phyloP scores from a whole-genome alignment of 2,329 filamentous ascomycete species.

The Verticillium alfalfae region DNA sequence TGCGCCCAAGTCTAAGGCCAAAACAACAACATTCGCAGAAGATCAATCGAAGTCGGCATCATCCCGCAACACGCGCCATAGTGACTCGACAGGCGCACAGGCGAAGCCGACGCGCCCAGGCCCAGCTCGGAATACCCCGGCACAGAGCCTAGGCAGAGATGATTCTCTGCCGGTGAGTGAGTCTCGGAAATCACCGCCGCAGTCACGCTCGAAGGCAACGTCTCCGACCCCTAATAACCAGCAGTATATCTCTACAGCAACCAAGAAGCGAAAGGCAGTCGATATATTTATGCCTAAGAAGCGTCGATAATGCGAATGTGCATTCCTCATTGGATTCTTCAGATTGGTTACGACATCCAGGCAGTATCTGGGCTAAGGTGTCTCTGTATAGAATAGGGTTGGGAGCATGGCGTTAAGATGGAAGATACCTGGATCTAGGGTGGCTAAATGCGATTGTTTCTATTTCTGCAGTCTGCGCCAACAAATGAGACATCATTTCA shows the following conservation, averaged over 20 bases:
- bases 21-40: background rate
- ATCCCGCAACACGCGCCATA: background rate
- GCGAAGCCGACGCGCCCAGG: background rate
- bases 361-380: background rate
- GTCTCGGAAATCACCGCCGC: background rate
- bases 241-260: background rate
- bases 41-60: background rate
- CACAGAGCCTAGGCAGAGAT: background rate
- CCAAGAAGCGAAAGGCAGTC: slow-evolving; percentile 36
- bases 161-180: background rate
- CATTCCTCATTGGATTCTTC: background rate
- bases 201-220: background rate
- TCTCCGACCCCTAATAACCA: background rate
- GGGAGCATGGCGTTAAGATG: slow-evolving; percentile 3
- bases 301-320: slow-evolving; percentile 7
- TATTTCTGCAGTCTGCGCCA: background rate
- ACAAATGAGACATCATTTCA: background rate
- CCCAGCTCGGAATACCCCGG: background rate
- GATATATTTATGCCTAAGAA: slow-evolving; percentile 49
- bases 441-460: background rate
- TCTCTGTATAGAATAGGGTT: background rate
- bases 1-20: background rate
- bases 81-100: background rate
- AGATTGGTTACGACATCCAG: background rate
- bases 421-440: slow-evolving; percentile 4